A percentile compares a stretch with the other conserved stretches of the same genome.
These are phyloP conservation scores for Penicillium sp. DNA, from an alignment of 2,329 filamentous ascomycete genomes.

Conservation along the genomic window DNA sequence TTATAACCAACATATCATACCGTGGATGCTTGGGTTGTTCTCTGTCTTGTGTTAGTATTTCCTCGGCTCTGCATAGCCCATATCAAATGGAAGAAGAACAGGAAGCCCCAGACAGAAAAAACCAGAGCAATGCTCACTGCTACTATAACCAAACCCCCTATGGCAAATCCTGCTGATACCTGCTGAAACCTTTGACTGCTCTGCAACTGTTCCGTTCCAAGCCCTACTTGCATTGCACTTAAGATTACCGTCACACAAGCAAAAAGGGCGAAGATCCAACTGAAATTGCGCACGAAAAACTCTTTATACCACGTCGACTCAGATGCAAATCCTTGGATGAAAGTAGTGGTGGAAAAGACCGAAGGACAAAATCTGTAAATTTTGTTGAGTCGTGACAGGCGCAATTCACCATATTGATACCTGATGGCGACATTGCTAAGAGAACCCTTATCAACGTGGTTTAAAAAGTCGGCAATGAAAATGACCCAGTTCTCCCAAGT, in stretches of 20 bases:
- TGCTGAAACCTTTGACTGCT: not conserved
- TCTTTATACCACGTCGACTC: not conserved
- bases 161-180: not conserved
- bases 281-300: not conserved
- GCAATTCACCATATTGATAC: not conserved
- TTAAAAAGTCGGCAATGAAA: not conserved
- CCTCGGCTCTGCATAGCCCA: not conserved
- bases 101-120: not conserved
- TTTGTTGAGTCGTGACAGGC: not conserved
- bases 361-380: not conserved
- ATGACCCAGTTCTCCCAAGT: not conserved
- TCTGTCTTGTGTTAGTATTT: not conserved
- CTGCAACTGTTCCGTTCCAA: not conserved
- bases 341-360: not conserved
- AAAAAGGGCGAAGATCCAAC: not conserved
- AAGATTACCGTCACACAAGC: not conserved
- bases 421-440: not conserved
- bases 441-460: not conserved
- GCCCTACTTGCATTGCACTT: not conserved
- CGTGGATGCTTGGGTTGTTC: no score
- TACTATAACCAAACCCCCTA: not conserved
- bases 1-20: no score
- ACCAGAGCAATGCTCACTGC: not conserved
- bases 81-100: not conserved
- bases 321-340: not conserved